Evolutionary conservation across 2,329 filamentous ascomycete species (phyloP), one percentile per base, ranked within the genome.

Genomic region (Pseudocercospora cruenta): DNA sequence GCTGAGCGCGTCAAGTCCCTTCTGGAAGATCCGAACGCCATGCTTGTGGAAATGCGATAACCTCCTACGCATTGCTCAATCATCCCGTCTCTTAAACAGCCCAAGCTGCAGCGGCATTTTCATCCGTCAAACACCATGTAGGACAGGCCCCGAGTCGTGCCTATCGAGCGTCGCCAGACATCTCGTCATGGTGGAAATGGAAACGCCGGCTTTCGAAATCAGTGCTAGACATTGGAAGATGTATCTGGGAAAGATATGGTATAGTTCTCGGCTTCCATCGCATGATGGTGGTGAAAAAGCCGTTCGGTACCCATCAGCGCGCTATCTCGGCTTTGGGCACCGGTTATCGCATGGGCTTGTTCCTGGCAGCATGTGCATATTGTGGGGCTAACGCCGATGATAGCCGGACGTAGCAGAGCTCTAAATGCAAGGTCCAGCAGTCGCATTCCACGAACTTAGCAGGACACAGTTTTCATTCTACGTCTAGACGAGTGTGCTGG

Each of bases 21-120:
- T 72, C 86, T 98, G 45, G 94, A 98, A 81, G 88, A 92, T 75
- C 92, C 94, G 4, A 93, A 94, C 76, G 85, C 86, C 64, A 96
- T 98, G 93, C 83, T 97, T 69, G 85, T 96, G 78, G 90, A 91
- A 77, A 80, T 97, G 77, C 85, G 88, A 79, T 97, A 70, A 64
- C 61, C 3, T 19, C 26, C n/a, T 36, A 10, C 4, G 33, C 33
- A 26, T 5, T 47, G 43, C 43, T 47, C 21, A 12, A 14, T 47
- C 1, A n/a, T 14, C 4, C 43, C 14, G 43, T 12, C 43, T 19
- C 43, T 19, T 47, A 7, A 33, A 12, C 4, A 33, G 31, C 31
- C 10, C 31, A 33, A 9, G 31, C 31, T 33, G 31, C 31, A 9
- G 31, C 31, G 10, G 31, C 31, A 33, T 33, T 8, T 33, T 33